Evolutionary conservation across 148 eudicot species (phyloP).

Genomic region (Chenopodium formosanum): DNA sequence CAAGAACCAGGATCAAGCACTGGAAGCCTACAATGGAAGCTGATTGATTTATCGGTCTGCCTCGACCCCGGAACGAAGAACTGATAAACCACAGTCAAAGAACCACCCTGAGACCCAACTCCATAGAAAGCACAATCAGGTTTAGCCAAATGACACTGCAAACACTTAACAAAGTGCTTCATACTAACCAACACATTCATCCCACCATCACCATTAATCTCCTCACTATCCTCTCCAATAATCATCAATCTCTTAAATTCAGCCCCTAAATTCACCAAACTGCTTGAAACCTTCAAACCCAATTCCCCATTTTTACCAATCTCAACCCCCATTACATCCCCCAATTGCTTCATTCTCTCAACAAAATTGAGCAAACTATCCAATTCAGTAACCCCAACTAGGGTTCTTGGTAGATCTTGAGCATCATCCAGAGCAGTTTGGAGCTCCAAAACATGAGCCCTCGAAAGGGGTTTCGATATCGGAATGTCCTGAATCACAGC

Average conservation of each 20-base stretch:
- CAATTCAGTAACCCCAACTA: conserved; percentile 70
- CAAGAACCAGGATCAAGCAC: conserved; percentile 75
- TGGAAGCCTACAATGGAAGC: conserved; percentile 87
- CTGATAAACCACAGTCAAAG: conserved; percentile 83
- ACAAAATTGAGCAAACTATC: conserved; percentile 56
- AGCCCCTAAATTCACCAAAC: conserved; percentile 76
- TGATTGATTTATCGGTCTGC: conserved; percentile 77
- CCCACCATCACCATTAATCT: conserved; percentile 38
- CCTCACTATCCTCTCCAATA: conserved; percentile 55
- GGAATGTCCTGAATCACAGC: conserved; percentile 94
- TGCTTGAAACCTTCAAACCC: conserved; percentile 68
- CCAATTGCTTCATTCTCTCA: conserved; percentile 87
- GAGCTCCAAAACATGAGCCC: conserved; percentile 67
- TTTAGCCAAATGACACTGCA: conserved; percentile 82
- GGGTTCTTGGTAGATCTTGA: conserved; percentile 68
- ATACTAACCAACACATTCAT: conserved; percentile 73
- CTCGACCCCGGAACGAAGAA: conserved; percentile 81
- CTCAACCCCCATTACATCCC: conserved; percentile 64
- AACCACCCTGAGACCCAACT: conserved; percentile 63
- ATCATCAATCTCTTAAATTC: conserved; percentile 66
- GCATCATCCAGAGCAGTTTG: conserved; percentile 67
- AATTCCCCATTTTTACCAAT: conserved; percentile 65
- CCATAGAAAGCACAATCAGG: conserved; percentile 91
- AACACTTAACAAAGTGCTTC: conserved; percentile 84
- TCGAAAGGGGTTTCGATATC: conserved; percentile 84